These are phyloP conservation scores for Helminthosporium solani DNA, from an alignment of 2,329 filamentous ascomycete species.

Conservation along the genomic window DNA sequence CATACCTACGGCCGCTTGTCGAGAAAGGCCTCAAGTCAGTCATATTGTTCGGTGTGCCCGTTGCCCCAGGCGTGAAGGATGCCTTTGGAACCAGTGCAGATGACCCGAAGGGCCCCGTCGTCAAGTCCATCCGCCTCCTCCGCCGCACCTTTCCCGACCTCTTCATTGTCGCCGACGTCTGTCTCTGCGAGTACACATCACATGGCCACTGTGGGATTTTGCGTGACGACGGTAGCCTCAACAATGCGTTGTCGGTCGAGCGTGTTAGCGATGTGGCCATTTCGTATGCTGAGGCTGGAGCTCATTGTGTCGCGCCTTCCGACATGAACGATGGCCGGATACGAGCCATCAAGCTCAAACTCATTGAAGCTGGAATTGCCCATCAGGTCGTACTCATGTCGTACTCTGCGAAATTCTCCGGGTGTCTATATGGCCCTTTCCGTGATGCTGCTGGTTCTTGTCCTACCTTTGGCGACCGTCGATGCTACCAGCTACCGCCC, in stretches of 20 bases:
- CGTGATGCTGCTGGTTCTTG: conserved; percentile 90
- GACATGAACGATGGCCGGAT: conserved; percentile 99
- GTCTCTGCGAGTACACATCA: conserved; percentile 96
- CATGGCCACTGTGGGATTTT: conserved; percentile 98
- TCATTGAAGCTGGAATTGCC: conserved; percentile 91
- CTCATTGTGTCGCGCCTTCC: conserved; percentile 93
- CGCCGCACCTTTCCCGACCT: conserved; percentile 83
- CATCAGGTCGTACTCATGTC: conserved; percentile 95
- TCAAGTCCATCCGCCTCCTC: conserved; percentile 79
- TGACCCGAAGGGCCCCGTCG: conserved; percentile 89
- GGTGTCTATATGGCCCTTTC: conserved; percentile 95
- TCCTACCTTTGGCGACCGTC: conserved; percentile 89
- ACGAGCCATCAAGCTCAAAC: conserved; percentile 94
- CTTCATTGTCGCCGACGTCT: conserved; percentile 91
- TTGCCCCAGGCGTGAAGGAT: conserved; percentile 80
- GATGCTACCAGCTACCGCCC: conserved; percentile 94
- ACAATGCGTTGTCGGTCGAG: conserved; percentile 91
- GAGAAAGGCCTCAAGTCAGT: conserved; percentile 89
- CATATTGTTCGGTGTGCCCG: conserved; percentile 92
- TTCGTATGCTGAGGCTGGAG: conserved; percentile 91
- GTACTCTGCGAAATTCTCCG: conserved; percentile 96
- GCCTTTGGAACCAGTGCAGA: conserved; percentile 88
- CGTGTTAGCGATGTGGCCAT: conserved; percentile 97
- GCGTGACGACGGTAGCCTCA: conserved; percentile 85
- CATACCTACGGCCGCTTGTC: conserved; percentile 82